A percentile compares a stretch with the other conserved stretches of the same genome.
Evolutionary conservation across 495 filamentous ascomycete species (phyloP).

Genomic region (Pseudoneurospora amorphoporcata): DNA sequence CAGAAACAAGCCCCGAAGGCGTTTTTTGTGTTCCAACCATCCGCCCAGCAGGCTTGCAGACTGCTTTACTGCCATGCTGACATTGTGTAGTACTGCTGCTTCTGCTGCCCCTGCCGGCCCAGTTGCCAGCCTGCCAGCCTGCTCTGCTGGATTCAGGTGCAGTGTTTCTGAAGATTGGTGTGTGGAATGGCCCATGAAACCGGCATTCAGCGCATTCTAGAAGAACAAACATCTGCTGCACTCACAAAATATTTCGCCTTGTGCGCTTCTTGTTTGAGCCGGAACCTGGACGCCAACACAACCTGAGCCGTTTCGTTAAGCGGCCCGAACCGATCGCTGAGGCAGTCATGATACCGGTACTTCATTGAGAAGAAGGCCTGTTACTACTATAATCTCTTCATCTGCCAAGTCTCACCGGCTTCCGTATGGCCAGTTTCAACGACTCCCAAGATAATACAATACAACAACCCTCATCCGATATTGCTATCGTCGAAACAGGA

Average conservation of each 20-base stretch:
- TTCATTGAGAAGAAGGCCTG: background rate
- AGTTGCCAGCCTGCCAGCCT: background rate
- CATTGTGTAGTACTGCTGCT: slow-evolving; percentile 9
- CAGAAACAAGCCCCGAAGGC: slow-evolving; percentile 15
- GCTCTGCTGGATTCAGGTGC: background rate
- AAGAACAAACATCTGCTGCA: background rate
- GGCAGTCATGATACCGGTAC: background rate
- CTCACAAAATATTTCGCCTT: background rate
- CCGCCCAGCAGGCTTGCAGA: slow-evolving; percentile 13
- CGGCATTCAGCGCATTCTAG: background rate
- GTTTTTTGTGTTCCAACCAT: slow-evolving; percentile 16
- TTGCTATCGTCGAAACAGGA: background rate
- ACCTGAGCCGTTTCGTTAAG: background rate
- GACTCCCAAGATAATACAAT: background rate
- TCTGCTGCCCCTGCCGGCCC: background rate
- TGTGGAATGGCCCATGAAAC: background rate
- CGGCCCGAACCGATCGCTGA: background rate
- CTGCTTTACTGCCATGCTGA: slow-evolving; percentile 8
- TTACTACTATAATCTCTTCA: background rate
- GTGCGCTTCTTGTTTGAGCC: background rate
- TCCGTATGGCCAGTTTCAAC: background rate
- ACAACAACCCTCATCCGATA: background rate
- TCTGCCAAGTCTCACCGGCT: background rate
- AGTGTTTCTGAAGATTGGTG: background rate
- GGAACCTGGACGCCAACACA: background rate